Percentiles rank a stretch among this genome's conserved stretches.
phyloP scores from a whole-genome alignment of 2,329 filamentous ascomycete species.

The Sordariomycetes sp. region DNA sequence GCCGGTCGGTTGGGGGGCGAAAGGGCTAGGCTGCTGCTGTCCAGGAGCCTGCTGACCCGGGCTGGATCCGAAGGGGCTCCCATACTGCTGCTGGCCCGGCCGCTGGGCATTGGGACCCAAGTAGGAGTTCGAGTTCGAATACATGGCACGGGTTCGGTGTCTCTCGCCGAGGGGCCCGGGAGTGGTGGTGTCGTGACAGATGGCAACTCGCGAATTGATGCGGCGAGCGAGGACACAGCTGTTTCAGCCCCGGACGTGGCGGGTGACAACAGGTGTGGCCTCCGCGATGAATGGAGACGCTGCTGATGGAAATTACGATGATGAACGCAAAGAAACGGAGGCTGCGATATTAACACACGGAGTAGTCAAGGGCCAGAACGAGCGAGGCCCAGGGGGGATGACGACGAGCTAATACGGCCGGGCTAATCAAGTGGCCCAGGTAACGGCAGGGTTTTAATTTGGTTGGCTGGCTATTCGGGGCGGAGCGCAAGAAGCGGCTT shows the following conservation, averaged over 20 bases:
- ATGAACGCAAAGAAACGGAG: conserved; percentile 1
- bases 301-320: neutral
- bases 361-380: neutral
- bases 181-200: conserved; percentile 74
- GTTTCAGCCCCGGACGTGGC: neutral
- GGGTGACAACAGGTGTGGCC: neutral
- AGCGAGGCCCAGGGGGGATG: conserved; percentile 1
- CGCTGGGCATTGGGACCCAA: conserved; percentile 68
- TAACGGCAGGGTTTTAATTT: neutral
- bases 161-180: conserved; percentile 71
- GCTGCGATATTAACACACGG: neutral
- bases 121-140: conserved; percentile 79
- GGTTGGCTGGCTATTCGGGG: neutral
- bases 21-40: conserved; percentile 39
- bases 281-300: neutral
- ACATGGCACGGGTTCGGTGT: conserved; percentile 48
- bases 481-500: neutral
- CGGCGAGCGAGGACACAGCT: neutral
- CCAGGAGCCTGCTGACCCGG: conserved; percentile 31
- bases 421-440: conserved; percentile 5
- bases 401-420: conserved; percentile 10
- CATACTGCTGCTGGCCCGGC: conserved; percentile 52
- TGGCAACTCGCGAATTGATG: conserved; percentile 47
- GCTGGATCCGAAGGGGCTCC: conserved; percentile 35
- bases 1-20: conserved; percentile 50